Evolutionary conservation across 1,284 basidiomycete genomes (phyloP), one percentile per base, ranked within the genome.

Genomic region (Agaricales sp.): DNA sequence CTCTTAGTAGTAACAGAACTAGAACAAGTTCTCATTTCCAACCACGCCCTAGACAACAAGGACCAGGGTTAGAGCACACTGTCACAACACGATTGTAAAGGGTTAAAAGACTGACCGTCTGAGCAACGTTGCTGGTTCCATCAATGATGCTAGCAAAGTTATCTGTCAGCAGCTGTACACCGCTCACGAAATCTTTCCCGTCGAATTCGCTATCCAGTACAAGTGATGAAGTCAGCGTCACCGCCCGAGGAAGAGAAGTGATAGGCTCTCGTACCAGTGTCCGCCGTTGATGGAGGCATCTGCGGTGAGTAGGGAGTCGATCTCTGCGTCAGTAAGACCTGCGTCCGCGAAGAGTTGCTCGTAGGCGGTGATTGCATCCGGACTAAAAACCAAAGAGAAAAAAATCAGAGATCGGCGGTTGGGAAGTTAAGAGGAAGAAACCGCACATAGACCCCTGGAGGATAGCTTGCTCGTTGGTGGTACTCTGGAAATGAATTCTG

Each of bases 401-500:
- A n/a, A n/a, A n/a, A n/a, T 43, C 18, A 43, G 13, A 12, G 19
- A 11, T 20, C 11, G 41, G 41, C 11, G 11, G 12, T 11, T 43
- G 41, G 8, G 26, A 12, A 47, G 1, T 19, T 37, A n/a, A 39
- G 39, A 19, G 4, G 2, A 46, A n/a, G n/a, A n/a, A n/a, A n/a
- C n/a, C 56, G 38, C 38, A 59, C 58, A 60, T 60, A 1, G 57
- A 58, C 18, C 47, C 48, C 47, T 59, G 38, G 3, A 60, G 50
- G 6, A 50, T 45, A 4, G 53, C 50, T 6, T 58, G 54, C 2
- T 59, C 59, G 38, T 61, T 45, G 1, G 50, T 50, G 16, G 57
- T 58, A 47, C 54, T 57, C 46, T 60, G 59, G 53, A 55, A 59
- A 22, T 61, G 59, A 19, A 61, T 41, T 2, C 58, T 51, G 16